Conservation (phyloP, 1,284 basidiomycete species). For the Ceratobasidium papillatum region DNA sequence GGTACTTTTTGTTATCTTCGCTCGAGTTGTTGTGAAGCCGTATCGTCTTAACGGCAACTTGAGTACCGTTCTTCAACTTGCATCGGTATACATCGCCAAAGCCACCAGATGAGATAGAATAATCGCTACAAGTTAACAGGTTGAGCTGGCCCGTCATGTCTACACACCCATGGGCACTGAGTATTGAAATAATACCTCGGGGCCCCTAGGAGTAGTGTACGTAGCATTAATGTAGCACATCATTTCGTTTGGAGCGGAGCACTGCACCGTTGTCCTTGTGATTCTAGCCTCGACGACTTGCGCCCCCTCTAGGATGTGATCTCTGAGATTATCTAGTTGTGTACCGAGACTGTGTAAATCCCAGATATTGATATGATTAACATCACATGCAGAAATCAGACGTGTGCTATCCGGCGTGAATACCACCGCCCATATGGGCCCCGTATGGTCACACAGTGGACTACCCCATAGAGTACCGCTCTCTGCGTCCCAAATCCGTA, state of each 20-base stretch:
- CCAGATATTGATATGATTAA: too few relatives aligned
- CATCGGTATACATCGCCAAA: not conserved
- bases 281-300: too few relatives aligned
- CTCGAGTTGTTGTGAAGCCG: not conserved
- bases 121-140: not conserved
- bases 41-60: constrained; percentile 1
- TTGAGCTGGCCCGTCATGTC: not conserved
- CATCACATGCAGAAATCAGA: too few relatives aligned
- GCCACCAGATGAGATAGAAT: not conserved
- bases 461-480: not conserved
- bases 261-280: too few relatives aligned
- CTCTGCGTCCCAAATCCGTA: constrained; percentile 8
- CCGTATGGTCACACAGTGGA: not conserved
- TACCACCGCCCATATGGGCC: not conserved
- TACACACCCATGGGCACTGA: not conserved
- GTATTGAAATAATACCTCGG: not conserved
- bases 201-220: not conserved
- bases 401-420: not conserved
- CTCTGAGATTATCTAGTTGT: too few relatives aligned
- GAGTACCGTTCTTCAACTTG: not conserved
- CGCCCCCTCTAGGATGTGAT: too few relatives aligned
- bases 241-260: too few relatives aligned
- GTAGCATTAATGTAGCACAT: too few relatives aligned
- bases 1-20: not conserved
- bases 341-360: too few relatives aligned